phyloP scores from a whole-genome alignment of 805 yeast species.

The Nakazawaea ambrosiae region DNA sequence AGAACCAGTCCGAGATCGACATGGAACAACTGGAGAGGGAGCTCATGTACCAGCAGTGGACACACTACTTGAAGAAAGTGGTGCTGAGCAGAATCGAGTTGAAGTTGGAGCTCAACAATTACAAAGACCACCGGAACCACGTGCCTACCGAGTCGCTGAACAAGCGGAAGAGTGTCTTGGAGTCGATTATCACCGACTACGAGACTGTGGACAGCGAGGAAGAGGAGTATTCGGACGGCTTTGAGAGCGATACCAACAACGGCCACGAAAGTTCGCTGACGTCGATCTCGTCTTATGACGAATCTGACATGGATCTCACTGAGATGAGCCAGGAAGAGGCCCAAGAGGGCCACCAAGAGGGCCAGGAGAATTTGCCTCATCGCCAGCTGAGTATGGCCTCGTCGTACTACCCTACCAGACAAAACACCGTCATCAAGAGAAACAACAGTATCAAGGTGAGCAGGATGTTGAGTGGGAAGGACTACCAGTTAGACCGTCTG shows the following conservation, averaged over 20 bases:
- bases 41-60: neutral
- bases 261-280: conserved; percentile 4
- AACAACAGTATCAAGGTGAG: conserved; percentile 2
- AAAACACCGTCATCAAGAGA: conserved; percentile 6
- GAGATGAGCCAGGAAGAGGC: too few species aligned
- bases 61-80: conserved; percentile 7
- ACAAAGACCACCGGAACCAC: conserved; percentile 3
- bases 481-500: too few species aligned
- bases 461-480: conserved; percentile 1
- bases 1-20: neutral
- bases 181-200: conserved; percentile 8
- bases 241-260: conserved; percentile 2
- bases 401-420: conserved; percentile 9
- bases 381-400: too few species aligned
- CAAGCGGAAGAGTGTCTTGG: conserved; percentile 9
- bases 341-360: too few species aligned
- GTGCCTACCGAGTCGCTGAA: neutral
- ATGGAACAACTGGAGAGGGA: neutral
- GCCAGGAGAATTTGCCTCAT: too few species aligned
- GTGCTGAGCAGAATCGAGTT: conserved; percentile 8
- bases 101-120: conserved; percentile 8
- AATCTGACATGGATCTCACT: neutral
- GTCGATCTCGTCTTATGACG: conserved; percentile 3
- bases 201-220: conserved; percentile 1
- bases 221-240: conserved; percentile 1